Evolutionary conservation across 2,329 filamentous ascomycete species (phyloP).

Genomic region (Phaeosphaeriaceae sp.): DNA sequence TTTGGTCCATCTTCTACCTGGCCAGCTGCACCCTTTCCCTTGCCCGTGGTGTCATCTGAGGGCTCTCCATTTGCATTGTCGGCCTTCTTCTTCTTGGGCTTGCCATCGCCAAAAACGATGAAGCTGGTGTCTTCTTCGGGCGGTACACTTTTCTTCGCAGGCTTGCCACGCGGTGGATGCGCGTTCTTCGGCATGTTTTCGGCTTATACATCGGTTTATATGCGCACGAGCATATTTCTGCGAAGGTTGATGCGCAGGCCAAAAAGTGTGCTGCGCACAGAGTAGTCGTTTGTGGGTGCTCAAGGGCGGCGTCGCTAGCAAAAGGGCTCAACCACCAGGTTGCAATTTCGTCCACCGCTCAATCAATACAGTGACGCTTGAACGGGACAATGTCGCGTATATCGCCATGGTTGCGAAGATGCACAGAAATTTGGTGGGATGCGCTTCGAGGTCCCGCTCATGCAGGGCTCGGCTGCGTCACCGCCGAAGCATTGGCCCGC

Average conservation of each 20-base stretch:
- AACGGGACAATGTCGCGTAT: not conserved
- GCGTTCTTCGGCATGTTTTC: conserved; percentile 58
- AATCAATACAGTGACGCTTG: no score
- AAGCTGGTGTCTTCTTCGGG: conserved; percentile 58
- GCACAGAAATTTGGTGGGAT: not conserved
- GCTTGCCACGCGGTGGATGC: conserved; percentile 53
- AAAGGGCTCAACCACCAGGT: conserved; percentile 23
- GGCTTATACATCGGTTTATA: not conserved
- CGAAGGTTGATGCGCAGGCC: not conserved
- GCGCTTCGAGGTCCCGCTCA: conserved; percentile 20
- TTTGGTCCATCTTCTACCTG: conserved; percentile 56
- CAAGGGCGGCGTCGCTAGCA: conserved; percentile 24
- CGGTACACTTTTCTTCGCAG: conserved; percentile 50
- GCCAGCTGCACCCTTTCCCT: conserved; percentile 39
- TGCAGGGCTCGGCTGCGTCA: conserved; percentile 17
- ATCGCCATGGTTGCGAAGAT: conserved; percentile 3
- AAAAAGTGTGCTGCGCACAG: not conserved
- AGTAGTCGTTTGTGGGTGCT: conserved; percentile 15
- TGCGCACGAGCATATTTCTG: not conserved
- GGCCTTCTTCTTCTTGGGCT: conserved; percentile 52
- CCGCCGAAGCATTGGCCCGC: conserved; percentile 5
- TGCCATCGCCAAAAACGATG: conserved; percentile 58
- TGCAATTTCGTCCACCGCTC: not conserved
- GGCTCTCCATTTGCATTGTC: conserved; percentile 21
- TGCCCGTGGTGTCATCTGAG: conserved; percentile 36